A percentile compares a stretch with the other conserved stretches of the same genome.
These are phyloP conservation scores for Hypomontagnella monticulosa DNA, from an alignment of 495 filamentous ascomycete genomes.

Conservation along the genomic window DNA sequence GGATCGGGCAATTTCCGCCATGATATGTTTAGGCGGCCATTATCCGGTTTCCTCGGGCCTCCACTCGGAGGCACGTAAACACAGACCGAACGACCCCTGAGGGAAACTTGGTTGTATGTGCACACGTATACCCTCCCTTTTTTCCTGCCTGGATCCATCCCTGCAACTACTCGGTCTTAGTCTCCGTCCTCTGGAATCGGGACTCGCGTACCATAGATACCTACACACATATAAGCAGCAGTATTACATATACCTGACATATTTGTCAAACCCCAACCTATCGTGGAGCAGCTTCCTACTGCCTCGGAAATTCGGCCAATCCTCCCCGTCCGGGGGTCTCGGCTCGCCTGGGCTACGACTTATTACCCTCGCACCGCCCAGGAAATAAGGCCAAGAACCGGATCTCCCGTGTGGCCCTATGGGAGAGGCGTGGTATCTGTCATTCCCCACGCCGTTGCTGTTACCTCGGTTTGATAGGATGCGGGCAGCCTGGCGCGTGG, in stretches of 20 bases:
- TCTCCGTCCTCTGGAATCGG: slow-evolving; percentile 7
- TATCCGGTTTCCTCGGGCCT: not conserved
- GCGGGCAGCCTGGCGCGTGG: not conserved
- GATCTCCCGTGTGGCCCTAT: no score
- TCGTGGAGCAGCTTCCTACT: no score
- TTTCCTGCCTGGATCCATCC: not conserved
- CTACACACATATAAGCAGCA: not conserved
- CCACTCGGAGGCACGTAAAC: slow-evolving; percentile 7
- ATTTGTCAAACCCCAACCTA: not conserved
- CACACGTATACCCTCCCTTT: slow-evolving; percentile 12
- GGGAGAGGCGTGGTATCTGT: no score
- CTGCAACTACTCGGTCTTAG: not conserved
- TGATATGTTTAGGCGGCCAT: not conserved
- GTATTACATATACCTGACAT: not conserved
- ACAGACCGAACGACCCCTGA: not conserved
- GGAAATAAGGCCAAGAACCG: no score
- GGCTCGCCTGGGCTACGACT: no score
- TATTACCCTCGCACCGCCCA: no score
- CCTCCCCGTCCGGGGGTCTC: no score
- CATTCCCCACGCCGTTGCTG: no score
- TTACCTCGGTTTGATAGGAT: not conserved
- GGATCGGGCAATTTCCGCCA: slow-evolving; percentile 12
- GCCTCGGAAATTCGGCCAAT: no score
- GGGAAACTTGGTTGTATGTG: not conserved
- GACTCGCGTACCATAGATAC: not conserved